phyloP scores from a whole-genome alignment of 257 asterid species.

The Nicotiana tomentosiformis region DNA sequence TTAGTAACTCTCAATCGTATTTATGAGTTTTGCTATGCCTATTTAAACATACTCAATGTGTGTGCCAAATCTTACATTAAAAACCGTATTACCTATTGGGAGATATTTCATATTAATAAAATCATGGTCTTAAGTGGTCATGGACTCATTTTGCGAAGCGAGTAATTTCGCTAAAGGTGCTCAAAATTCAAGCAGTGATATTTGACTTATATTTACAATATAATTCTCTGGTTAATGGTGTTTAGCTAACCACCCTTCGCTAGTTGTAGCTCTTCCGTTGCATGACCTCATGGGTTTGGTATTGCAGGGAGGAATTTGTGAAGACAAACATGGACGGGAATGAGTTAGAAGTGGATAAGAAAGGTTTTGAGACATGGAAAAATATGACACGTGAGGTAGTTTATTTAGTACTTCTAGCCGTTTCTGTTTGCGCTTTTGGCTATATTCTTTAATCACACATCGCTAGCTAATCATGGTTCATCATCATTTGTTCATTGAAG shows the following conservation, averaged over 20 bases:
- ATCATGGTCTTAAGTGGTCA: too few relatives aligned
- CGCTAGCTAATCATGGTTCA: not conserved
- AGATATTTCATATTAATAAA: too few relatives aligned
- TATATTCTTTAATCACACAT: not conserved
- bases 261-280: too few relatives aligned
- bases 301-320: conserved; percentile 49
- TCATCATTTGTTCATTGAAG: not conserved
- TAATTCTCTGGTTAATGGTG: too few relatives aligned
- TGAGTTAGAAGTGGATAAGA: conserved; percentile 38
- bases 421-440: not conserved
- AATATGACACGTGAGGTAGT: conserved; percentile 44
- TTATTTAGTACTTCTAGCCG: not conserved
- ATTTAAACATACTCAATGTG: not conserved
- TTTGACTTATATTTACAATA: too few relatives aligned
- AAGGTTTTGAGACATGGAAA: conserved; percentile 49
- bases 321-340: conserved; percentile 28
- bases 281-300: conserved; percentile 2
- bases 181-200: too few relatives aligned
- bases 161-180: too few relatives aligned
- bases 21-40: not conserved
- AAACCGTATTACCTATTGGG: not conserved
- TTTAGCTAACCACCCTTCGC: too few relatives aligned
- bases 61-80: not conserved
- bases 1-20: not conserved
- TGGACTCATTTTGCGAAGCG: too few relatives aligned